These are phyloP conservation scores for Cyathus pygmaeus DNA, from an alignment of 1,284 basidiomycete species.

Conservation along the genomic window DNA sequence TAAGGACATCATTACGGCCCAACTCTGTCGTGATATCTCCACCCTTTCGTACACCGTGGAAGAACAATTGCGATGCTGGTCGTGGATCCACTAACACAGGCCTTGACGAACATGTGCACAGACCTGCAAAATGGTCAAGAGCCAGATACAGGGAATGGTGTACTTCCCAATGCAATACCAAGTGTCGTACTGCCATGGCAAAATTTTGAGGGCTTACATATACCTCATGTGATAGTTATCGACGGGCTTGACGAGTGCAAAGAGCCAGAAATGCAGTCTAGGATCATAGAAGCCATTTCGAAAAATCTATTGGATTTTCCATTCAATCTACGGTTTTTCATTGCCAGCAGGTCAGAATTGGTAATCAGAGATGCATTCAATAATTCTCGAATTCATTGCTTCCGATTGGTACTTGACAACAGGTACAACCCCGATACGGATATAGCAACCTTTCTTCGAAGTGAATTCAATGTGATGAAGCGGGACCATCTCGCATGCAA, in stretches of 20 bases:
- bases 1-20: not conserved
- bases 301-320: not conserved
- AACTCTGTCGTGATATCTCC: slow-evolving; percentile 4
- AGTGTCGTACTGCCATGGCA: too few species aligned
- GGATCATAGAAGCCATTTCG: slow-evolving; percentile 4
- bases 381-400: too few species aligned
- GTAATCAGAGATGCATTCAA: slow-evolving; percentile 8
- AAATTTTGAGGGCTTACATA: not conserved
- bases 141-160: too few species aligned
- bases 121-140: too few species aligned
- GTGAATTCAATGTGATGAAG: slow-evolving; percentile 2
- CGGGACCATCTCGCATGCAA: too few species aligned
- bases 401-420: slow-evolving; percentile 1
- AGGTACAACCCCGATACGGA: slow-evolving; percentile 1
- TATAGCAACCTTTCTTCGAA: slow-evolving; percentile 3
- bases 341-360: slow-evolving; percentile 14
- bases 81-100: slow-evolving; percentile 4
- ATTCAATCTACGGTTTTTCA: slow-evolving; percentile 11
- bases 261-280: not conserved
- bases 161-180: not conserved
- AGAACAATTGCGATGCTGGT: slow-evolving; percentile 9
- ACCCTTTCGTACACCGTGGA: slow-evolving; percentile 4
- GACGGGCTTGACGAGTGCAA: slow-evolving; percentile 22
- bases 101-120: too few species aligned
- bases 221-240: slow-evolving; percentile 10